These are phyloP conservation scores for Jatropha multifida DNA, from an alignment of 441 rosid species.

Conservation along the genomic window DNA sequence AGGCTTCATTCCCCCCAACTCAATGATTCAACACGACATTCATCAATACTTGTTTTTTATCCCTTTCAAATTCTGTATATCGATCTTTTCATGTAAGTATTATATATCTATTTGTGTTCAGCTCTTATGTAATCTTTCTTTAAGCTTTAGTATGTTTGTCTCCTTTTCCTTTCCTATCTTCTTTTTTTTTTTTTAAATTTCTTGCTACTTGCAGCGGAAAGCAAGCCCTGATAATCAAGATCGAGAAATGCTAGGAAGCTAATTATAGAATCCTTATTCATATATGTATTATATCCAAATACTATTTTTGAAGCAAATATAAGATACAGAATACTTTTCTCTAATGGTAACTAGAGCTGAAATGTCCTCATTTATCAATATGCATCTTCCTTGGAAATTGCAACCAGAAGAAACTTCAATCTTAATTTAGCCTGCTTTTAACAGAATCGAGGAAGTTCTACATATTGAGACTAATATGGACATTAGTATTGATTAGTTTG, in stretches of 20 bases:
- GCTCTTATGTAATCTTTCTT: background rate
- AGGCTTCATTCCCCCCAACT: constrained; percentile 95
- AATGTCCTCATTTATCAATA: background rate
- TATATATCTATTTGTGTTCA: background rate
- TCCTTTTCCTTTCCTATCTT: background rate
- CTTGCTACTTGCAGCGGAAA: background rate
- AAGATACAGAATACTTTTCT: background rate
- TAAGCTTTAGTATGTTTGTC: background rate
- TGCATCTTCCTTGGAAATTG: constrained; percentile 8
- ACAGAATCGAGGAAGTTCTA: background rate
- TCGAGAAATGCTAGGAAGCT: background rate
- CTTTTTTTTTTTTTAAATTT: background rate
- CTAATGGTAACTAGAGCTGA: background rate
- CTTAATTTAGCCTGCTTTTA: background rate
- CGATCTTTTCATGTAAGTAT: too few relatives aligned
- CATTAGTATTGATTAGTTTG: background rate
- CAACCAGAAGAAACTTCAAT: background rate
- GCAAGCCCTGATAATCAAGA: background rate
- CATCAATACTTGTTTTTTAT: too few relatives aligned
- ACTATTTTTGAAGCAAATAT: background rate
- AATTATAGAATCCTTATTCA: background rate
- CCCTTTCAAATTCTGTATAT: too few relatives aligned
- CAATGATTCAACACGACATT: background rate
- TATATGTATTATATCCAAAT: background rate
- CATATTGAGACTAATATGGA: background rate